These are phyloP conservation scores for Stachybotrys elegans DNA, from an alignment of 2,329 filamentous ascomycete genomes.

Conservation along the genomic window DNA sequence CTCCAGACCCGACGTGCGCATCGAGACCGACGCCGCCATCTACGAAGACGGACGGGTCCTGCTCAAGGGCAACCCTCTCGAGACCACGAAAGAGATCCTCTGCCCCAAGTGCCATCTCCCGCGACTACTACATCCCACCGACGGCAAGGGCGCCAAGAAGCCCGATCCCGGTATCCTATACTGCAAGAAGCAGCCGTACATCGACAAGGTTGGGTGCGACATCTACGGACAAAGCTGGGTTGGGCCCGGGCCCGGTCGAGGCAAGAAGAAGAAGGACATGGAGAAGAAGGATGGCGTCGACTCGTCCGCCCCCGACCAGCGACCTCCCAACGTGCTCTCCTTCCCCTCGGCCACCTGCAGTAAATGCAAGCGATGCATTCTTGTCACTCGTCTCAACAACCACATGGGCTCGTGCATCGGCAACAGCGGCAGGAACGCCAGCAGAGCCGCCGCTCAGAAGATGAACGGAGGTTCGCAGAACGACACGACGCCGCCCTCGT, in stretches of 20 bases:
- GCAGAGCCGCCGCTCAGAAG: constrained; percentile 57
- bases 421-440: constrained; percentile 59
- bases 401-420: constrained; percentile 66
- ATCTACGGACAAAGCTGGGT: constrained; percentile 82
- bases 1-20: constrained; percentile 48
- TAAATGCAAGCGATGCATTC: constrained; percentile 62
- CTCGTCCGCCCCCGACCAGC: constrained; percentile 45
- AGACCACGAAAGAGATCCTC: constrained; percentile 65
- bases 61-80: constrained; percentile 67
- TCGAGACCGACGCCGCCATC: constrained; percentile 63
- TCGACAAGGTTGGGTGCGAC: constrained; percentile 70
- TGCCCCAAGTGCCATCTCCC: constrained; percentile 73
- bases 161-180: constrained; percentile 66
- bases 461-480: constrained; percentile 53
- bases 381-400: constrained; percentile 61
- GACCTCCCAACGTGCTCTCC: constrained; percentile 56
- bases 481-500: constrained; percentile 55
- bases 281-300: constrained; percentile 53
- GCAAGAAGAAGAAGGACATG: constrained; percentile 76
- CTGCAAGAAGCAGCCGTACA: constrained; percentile 75
- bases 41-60: constrained; percentile 66
- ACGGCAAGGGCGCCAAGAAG: constrained; percentile 61
- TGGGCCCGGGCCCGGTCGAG: constrained; percentile 62
- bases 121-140: constrained; percentile 66
- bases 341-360: constrained; percentile 63